A percentile compares a stretch with the other conserved stretches of the same genome.
phyloP scores from a whole-genome alignment of 1,284 basidiomycete genomes.

The Trichosporon asahii region DNA sequence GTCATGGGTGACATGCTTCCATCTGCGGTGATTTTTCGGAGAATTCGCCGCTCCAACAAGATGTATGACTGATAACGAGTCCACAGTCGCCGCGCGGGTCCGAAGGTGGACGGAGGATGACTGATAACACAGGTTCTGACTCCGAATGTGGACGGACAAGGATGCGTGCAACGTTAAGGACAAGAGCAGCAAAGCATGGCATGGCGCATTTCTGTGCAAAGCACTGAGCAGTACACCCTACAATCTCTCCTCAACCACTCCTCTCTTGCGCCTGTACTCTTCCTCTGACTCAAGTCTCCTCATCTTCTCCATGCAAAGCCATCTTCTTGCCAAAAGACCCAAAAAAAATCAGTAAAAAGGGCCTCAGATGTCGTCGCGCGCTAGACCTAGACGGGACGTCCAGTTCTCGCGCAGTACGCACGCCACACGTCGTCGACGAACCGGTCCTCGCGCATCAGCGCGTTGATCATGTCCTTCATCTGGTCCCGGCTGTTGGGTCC shows the following conservation, averaged over 20 bases:
- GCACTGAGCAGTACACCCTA: not conserved
- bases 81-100: no score
- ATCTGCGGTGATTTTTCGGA: not conserved
- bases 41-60: not conserved
- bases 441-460: constrained; percentile 9
- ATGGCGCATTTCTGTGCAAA: not conserved
- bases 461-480: not conserved
- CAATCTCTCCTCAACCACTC: not conserved
- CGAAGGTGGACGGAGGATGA: no score
- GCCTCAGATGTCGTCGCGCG: no score
- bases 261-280: not conserved
- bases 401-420: constrained; percentile 13
- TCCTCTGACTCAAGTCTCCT: not conserved
- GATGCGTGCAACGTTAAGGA: not conserved
- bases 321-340: not conserved
- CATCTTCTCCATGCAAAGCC: not conserved
- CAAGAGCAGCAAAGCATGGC: not conserved
- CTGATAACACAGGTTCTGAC: no score
- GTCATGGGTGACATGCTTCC: not conserved
- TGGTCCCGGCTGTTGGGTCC: not conserved
- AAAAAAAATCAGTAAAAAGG: constrained; percentile 5
- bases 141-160: no score
- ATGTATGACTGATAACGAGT: no score
- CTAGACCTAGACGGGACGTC: not conserved
- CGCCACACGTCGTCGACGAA: constrained; percentile 20